Percentiles rank a stretch among this genome's conserved stretches.
These are phyloP conservation scores for Aaosphaeria arxii DNA, from an alignment of 2,329 filamentous ascomycete species.

Conservation along the genomic window DNA sequence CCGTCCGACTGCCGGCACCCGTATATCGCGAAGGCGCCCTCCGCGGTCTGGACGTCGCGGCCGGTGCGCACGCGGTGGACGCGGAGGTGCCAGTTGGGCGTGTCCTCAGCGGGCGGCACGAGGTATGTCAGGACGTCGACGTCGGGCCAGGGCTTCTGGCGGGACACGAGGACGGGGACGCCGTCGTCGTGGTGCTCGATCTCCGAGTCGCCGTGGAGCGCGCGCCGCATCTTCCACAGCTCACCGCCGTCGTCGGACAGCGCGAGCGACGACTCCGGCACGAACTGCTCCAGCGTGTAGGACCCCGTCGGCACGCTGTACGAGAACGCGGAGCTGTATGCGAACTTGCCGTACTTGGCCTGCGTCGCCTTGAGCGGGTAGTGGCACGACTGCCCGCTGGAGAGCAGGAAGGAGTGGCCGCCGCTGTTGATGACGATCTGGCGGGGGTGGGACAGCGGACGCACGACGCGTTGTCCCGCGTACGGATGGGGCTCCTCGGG, in stretches of 20 bases:
- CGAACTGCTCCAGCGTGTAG: conserved; percentile 74
- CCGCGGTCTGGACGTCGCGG: conserved; percentile 65
- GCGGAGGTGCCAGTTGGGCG: conserved; percentile 66
- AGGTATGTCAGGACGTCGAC: conserved; percentile 65
- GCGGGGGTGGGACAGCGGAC: conserved; percentile 63
- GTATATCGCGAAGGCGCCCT: conserved; percentile 71
- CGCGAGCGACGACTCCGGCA: conserved; percentile 71
- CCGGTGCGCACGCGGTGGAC: conserved; percentile 60
- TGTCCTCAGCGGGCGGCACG: conserved; percentile 56
- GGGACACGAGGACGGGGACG: conserved; percentile 61
- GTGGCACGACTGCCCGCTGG: conserved; percentile 73
- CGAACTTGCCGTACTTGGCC: conserved; percentile 77
- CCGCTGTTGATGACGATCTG: conserved; percentile 71
- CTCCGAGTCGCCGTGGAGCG: conserved; percentile 59
- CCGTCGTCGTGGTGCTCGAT: conserved; percentile 57
- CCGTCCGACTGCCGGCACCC: conserved; percentile 59
- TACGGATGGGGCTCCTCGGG: conserved; percentile 61
- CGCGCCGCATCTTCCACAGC: conserved; percentile 72
- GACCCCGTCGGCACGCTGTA: conserved; percentile 75
- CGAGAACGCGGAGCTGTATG: conserved; percentile 72
- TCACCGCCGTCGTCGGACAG: conserved; percentile 75
- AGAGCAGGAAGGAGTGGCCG: conserved; percentile 71
- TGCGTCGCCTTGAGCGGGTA: conserved; percentile 80
- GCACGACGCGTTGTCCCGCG: conserved; percentile 56
- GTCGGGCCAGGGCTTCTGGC: conserved; percentile 69